A percentile compares a stretch with the other conserved stretches of the same genome.
phyloP scores from a whole-genome alignment of 2,329 filamentous ascomycete genomes.

The Scortechinia acanthostroma region DNA sequence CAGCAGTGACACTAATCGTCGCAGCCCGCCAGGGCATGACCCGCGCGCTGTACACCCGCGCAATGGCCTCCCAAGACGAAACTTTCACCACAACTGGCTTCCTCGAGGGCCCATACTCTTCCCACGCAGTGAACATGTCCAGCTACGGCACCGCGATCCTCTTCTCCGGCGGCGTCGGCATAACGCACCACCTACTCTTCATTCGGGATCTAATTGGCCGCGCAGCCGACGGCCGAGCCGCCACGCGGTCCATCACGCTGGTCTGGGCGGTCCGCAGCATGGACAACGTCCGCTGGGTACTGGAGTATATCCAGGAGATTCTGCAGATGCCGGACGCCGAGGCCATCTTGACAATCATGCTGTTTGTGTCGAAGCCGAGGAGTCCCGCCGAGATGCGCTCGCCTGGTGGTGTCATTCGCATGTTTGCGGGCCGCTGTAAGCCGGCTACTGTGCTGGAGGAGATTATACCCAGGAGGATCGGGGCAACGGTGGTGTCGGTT shows the following conservation, averaged over 20 bases:
- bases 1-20: constrained; percentile 70
- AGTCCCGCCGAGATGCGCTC: constrained; percentile 76
- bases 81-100: constrained; percentile 62
- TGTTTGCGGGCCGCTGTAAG: constrained; percentile 85
- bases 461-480: no score
- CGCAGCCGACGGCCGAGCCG: constrained; percentile 64
- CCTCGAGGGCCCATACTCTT: constrained; percentile 84
- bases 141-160: constrained; percentile 89
- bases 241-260: constrained; percentile 74
- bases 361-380: constrained; percentile 84
- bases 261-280: constrained; percentile 90
- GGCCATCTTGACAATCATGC: constrained; percentile 76
- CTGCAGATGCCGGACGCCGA: constrained; percentile 73
- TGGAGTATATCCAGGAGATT: constrained; percentile 73
- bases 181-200: constrained; percentile 90
- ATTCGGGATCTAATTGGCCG: constrained; percentile 70
- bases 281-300: constrained; percentile 86
- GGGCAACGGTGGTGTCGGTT: constrained; percentile 81
- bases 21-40: constrained; percentile 86
- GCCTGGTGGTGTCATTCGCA: constrained; percentile 74
- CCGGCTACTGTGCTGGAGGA: constrained; percentile 71
- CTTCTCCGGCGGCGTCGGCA: constrained; percentile 86
- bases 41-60: constrained; percentile 69
- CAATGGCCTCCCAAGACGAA: constrained; percentile 39
- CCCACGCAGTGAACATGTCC: constrained; percentile 75